Percentiles rank a stretch among this genome's conserved stretches.
Evolutionary conservation across 768 basidiomycete genomes (phyloP).

Genomic region (Leccinum sublutescens): DNA sequence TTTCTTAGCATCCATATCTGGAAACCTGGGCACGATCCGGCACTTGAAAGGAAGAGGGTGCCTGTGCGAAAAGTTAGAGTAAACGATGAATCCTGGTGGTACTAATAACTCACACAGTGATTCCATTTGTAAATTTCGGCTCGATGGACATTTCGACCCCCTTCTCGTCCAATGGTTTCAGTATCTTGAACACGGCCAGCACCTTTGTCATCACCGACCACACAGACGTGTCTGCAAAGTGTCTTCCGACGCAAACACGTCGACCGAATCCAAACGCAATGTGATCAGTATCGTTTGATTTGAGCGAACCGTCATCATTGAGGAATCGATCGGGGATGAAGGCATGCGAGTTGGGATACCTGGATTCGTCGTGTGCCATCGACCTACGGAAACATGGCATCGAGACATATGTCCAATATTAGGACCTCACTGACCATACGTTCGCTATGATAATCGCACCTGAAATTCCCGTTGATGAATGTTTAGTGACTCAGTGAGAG

Average conservation of each 20-base stretch:
- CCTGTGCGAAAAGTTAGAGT: neutral
- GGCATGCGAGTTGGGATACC: conserved; percentile 34
- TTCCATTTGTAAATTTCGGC: neutral
- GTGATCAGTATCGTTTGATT: neutral
- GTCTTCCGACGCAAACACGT: conserved; percentile 20
- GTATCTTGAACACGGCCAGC: conserved; percentile 14
- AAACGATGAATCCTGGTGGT: neutral
- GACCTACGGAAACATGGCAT: conserved; percentile 3
- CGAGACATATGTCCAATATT: no score
- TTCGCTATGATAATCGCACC: conserved; percentile 11
- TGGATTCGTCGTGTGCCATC: conserved; percentile 21
- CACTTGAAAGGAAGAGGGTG: neutral
- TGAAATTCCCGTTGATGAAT: neutral
- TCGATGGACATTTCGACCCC: conserved; percentile 9
- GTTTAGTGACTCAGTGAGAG: no score
- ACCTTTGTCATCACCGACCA: conserved; percentile 12
- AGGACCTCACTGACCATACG: conserved; percentile 4
- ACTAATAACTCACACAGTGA: conserved; percentile 3
- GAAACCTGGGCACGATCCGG: conserved; percentile 5
- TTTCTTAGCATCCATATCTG: neutral
- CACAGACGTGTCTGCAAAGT: conserved; percentile 18
- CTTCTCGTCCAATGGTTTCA: conserved; percentile 6
- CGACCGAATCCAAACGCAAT: conserved; percentile 27
- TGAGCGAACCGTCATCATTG: conserved; percentile 22
- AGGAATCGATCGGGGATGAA: conserved; percentile 42